Evolutionary conservation across 495 filamentous ascomycete species (phyloP).

Genomic region (Hypoxylon subgilvum): DNA sequence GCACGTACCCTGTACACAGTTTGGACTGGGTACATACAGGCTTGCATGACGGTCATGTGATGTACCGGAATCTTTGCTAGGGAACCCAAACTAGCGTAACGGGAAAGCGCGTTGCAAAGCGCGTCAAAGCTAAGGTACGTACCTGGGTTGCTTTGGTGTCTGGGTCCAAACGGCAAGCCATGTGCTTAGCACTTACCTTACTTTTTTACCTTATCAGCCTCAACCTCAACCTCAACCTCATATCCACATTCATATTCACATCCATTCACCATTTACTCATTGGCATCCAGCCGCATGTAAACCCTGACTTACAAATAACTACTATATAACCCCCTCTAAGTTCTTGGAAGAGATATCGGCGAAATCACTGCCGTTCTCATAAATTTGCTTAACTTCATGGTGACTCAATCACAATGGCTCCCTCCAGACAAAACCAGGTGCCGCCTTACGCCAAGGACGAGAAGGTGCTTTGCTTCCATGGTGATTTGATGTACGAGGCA

Average conservation of each 20-base stretch:
- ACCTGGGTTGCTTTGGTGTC: background rate
- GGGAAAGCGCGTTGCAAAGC: constrained; percentile 32
- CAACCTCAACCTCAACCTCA: too few relatives aligned
- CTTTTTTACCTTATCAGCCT: background rate
- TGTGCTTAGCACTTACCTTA: too few relatives aligned
- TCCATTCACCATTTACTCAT: too few relatives aligned
- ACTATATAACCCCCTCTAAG: too few relatives aligned
- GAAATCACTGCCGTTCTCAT: too few relatives aligned
- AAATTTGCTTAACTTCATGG: background rate
- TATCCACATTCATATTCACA: too few relatives aligned
- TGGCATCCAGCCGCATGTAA: too few relatives aligned
- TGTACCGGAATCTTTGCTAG: constrained; percentile 20
- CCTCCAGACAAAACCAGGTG: constrained; percentile 45
- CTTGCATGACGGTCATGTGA: background rate
- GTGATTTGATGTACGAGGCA: constrained; percentile 94
- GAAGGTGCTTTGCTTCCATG: constrained; percentile 94
- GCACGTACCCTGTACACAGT: too few relatives aligned
- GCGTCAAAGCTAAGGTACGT: constrained; percentile 28
- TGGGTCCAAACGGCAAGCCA: too few relatives aligned
- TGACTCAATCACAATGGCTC: constrained; percentile 44
- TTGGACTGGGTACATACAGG: too few relatives aligned
- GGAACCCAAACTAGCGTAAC: constrained; percentile 25
- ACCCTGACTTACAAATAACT: too few relatives aligned
- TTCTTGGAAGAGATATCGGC: too few relatives aligned
- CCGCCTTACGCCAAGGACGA: constrained; percentile 84